Evolutionary conservation across 2,329 filamentous ascomycete genomes (phyloP), one percentile per base, ranked within the genome.

Genomic region (Calonectria crousiana): DNA sequence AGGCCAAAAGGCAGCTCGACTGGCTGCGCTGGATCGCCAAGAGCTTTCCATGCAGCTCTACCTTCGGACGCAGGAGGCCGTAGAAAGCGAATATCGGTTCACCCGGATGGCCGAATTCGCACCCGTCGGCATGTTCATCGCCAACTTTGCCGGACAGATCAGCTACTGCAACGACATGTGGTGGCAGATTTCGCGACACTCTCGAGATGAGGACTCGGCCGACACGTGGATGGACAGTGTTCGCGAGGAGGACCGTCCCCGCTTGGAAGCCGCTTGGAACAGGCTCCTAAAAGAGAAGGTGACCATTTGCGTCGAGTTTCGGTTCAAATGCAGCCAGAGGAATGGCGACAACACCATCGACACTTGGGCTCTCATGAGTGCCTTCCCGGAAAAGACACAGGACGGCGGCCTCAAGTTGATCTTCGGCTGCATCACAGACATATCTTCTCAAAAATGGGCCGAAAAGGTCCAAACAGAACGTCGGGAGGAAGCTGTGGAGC

Each of bases 91-190:
- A 82, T 93, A 93, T 38, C 93, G 93, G 72, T 97, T 97, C 81
- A 95, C 94, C 0, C 89, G 94, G 56, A 95, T 97, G 93, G 94
- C 95, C 3, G 94, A 96, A 81, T 95, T 95, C 76, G 93, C 94
- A 0, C 95, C 95, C 0, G 94, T 96, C 1, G 95, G 95, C 34
- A 93, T 97, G 86, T 96, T 96, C 82, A 96, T 97, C 77, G 93
- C 94, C n/a, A 90, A 95, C 80, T 88, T 90, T 0, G 84, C 88
- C 51, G 95, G 95, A 4, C 87, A 89, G 30, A 94, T 97, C 78
- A 94, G 90, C 13, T 97, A 95, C 81, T 94, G 93, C 82, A 97
- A 97, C 81, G 93, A 96, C 75, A 94, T 93, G 81, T 97, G 91
- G 90, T 92, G 89, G 89, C 88, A 91, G 76, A 94, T 95, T 41